Percentiles rank a stretch among this genome's conserved stretches.
Conservation (phyloP, 2,329 filamentous ascomycete genomes). For the Colletotrichum liriopes region DNA sequence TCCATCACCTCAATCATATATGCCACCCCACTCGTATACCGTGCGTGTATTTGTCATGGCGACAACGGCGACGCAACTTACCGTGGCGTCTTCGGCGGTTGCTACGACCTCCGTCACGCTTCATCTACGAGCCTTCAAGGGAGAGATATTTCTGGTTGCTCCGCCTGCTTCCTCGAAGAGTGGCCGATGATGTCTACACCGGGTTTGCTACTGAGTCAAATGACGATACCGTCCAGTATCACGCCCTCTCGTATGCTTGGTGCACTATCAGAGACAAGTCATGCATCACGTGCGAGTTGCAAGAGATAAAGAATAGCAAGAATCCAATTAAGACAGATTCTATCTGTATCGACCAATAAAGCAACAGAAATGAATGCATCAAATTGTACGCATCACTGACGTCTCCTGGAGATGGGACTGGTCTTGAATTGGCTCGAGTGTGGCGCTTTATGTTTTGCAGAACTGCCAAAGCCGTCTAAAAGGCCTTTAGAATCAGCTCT, state of each 20-base stretch:
- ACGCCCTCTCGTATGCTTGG: constrained; percentile 29
- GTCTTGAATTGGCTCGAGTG: constrained; percentile 25
- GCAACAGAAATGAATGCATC: constrained; percentile 4
- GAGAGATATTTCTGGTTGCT: constrained; percentile 3
- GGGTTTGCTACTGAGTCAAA: neutral
- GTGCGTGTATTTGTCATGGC: neutral
- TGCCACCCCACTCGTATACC: neutral
- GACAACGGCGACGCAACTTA: neutral
- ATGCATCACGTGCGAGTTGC: constrained; percentile 47
- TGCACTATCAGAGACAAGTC: neutral
- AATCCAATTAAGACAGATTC: constrained; percentile 20
- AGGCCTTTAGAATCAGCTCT: neutral
- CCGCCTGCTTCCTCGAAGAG: neutral
- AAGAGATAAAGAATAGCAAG: constrained; percentile 48
- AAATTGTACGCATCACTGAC: constrained; percentile 13
- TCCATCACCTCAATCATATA: neutral
- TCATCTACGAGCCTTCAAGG: neutral
- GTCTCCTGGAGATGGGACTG: constrained; percentile 2
- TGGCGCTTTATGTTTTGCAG: neutral
- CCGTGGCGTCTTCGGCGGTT: neutral
- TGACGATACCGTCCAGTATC: neutral
- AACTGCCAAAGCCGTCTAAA: neutral
- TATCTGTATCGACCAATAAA: constrained; percentile 17
- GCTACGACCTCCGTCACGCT: neutral
- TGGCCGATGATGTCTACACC: neutral